Conservation (phyloP, 352 stramenopile genomes). For the Phytophthora pluvialis region DNA sequence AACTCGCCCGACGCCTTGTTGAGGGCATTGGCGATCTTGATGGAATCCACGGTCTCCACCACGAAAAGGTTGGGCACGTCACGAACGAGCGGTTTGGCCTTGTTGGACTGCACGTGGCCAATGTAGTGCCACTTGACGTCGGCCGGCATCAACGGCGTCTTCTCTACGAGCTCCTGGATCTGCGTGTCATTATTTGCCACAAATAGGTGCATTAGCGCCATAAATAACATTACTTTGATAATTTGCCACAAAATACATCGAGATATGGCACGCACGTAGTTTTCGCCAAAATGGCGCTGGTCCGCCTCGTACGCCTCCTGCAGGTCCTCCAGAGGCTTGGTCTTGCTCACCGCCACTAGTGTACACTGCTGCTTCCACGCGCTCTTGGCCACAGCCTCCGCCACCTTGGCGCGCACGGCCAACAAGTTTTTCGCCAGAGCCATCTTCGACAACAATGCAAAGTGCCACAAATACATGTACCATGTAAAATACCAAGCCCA, state of each 20-base stretch:
- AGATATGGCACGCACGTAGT: conserved; percentile 90
- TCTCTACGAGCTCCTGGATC: conserved; percentile 97
- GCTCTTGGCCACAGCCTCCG: conserved; percentile 61
- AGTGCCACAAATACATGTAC: neutral
- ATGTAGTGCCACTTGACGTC: conserved; percentile 99
- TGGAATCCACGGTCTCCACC: conserved; percentile 96
- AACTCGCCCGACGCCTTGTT: conserved; percentile 86
- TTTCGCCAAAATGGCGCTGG: conserved; percentile 97
- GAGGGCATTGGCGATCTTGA: conserved; percentile 97
- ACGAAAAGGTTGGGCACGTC: conserved; percentile 94
- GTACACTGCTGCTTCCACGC: conserved; percentile 69
- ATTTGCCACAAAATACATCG: neutral
- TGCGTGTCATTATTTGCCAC: conserved; percentile 32
- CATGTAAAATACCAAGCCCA: too few species aligned
- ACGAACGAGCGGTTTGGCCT: conserved; percentile 93
- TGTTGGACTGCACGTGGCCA: conserved; percentile 98
- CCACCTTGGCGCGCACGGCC: conserved; percentile 63
- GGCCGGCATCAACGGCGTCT: conserved; percentile 86
- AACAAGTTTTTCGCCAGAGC: conserved; percentile 65
- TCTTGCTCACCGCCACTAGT: conserved; percentile 95
- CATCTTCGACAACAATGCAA: conserved; percentile 29
- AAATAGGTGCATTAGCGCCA: conserved; percentile 23
- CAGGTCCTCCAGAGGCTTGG: conserved; percentile 91
- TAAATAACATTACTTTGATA: conserved; percentile 4
- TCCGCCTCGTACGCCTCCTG: conserved; percentile 90